Percentiles rank a stretch among this genome's conserved stretches.
These are phyloP conservation scores for Danielia oregonensis DNA, from an alignment of 805 yeast species.

Conservation along the genomic window DNA sequence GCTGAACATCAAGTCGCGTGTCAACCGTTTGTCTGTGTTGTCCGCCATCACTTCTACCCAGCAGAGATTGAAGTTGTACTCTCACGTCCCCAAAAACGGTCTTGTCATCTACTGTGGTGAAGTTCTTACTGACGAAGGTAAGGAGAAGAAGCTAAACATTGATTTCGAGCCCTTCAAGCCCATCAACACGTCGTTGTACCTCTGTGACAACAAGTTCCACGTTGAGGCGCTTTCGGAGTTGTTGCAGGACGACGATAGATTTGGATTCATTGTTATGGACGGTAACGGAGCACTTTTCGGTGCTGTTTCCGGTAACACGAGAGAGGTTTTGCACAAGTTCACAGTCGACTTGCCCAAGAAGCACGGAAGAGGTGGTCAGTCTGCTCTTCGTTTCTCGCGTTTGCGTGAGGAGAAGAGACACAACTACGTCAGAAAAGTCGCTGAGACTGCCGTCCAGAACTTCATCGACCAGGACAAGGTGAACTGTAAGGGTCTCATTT, in stretches of 20 bases:
- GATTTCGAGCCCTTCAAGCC: conserved; percentile 99
- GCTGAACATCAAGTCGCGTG: conserved; percentile 95
- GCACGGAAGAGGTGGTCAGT: conserved; percentile 99
- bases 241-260: conserved; percentile 91
- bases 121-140: conserved; percentile 94
- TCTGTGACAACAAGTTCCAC: conserved; percentile 98
- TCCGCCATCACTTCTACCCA: conserved; percentile 98
- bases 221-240: conserved; percentile 94
- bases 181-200: conserved; percentile 88
- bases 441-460: conserved; percentile 96
- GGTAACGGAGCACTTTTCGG: conserved; percentile 99
- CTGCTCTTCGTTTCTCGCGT: conserved; percentile 98
- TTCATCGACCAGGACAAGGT: conserved; percentile 94
- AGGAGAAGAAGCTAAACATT: conserved; percentile 92
- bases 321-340: conserved; percentile 94
- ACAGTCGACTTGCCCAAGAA: conserved; percentile 96
- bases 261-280: conserved; percentile 98
- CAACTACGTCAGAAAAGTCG: conserved; percentile 95
- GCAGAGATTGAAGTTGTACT: conserved; percentile 89
- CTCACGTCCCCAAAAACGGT: conserved; percentile 89
- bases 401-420: conserved; percentile 99
- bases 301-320: conserved; percentile 90
- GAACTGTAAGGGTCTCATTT: conserved; percentile 87
- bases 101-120: conserved; percentile 98
- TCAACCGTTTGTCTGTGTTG: conserved; percentile 89